phyloP scores from a whole-genome alignment of 805 yeast species.

The Ogataea pignaliae region DNA sequence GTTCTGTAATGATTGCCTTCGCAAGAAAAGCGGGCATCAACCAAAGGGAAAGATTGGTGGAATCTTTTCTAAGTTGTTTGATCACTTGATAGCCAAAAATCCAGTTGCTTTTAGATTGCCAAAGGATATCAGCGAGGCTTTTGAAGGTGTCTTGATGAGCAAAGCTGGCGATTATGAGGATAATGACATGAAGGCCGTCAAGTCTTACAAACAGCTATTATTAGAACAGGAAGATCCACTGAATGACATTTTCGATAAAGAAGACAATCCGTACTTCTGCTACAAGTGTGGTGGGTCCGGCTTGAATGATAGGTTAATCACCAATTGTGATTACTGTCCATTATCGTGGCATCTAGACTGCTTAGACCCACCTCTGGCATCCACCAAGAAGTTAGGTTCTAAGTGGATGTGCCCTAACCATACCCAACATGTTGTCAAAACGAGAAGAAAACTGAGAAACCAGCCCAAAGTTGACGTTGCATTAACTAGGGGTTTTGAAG shows the following conservation, averaged over 20 bases:
- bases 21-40: slow-evolving; percentile 28
- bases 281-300: slow-evolving; percentile 74
- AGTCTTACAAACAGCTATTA: slow-evolving; percentile 37
- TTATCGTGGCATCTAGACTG: slow-evolving; percentile 90
- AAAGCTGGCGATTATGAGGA: slow-evolving; percentile 69
- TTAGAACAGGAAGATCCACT: slow-evolving; percentile 54
- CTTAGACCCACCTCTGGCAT: slow-evolving; percentile 66
- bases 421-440: slow-evolving; percentile 45
- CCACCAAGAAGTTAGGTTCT: slow-evolving; percentile 66
- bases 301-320: slow-evolving; percentile 48
- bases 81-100: slow-evolving; percentile 53
- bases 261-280: slow-evolving; percentile 69
- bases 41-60: slow-evolving; percentile 30
- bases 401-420: slow-evolving; percentile 95
- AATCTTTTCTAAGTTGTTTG: slow-evolving; percentile 51
- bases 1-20: slow-evolving; percentile 77
- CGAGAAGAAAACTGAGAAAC: slow-evolving; percentile 47
- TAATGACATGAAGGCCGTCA: slow-evolving; percentile 48
- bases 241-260: slow-evolving; percentile 53
- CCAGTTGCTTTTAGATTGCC: slow-evolving; percentile 73
- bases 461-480: slow-evolving; percentile 52
- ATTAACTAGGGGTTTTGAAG: slow-evolving; percentile 43
- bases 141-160: slow-evolving; percentile 66
- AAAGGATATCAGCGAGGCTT: slow-evolving; percentile 59
- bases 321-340: slow-evolving; percentile 80